Evolutionary conservation across 2,329 filamentous ascomycete genomes (phyloP).

Genomic region (Ophiostoma triangulosporum): DNA sequence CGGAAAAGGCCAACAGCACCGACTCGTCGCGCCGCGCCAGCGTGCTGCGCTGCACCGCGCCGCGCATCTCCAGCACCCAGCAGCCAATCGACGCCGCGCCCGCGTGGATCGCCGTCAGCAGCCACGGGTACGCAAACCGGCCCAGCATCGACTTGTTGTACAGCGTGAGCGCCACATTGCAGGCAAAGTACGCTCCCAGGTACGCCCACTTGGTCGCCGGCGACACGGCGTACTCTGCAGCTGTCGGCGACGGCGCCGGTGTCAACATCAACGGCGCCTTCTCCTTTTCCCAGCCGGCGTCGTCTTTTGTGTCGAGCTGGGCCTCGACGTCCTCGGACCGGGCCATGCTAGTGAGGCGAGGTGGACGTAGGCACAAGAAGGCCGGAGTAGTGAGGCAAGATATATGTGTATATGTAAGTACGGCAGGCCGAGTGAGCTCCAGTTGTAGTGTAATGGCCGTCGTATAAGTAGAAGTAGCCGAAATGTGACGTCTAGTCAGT

Average conservation of each 20-base stretch:
- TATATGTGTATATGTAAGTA: too few relatives aligned
- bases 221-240: slow-evolving; percentile 17
- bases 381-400: neutral
- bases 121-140: slow-evolving; percentile 44
- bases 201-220: slow-evolving; percentile 15
- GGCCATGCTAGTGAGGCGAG: neutral
- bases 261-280: neutral
- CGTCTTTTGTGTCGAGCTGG: slow-evolving; percentile 8
- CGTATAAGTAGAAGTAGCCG: too few relatives aligned
- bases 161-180: slow-evolving; percentile 15
- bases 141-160: slow-evolving; percentile 16
- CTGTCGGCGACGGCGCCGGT: neutral
- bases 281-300: slow-evolving; percentile 4
- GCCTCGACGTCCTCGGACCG: slow-evolving; percentile 14
- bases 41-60: slow-evolving; percentile 38
- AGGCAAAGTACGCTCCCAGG: slow-evolving; percentile 16
- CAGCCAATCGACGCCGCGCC: slow-evolving; percentile 45
- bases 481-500: too few relatives aligned
- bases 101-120: slow-evolving; percentile 45
- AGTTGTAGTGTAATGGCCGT: too few relatives aligned
- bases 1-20: slow-evolving; percentile 42
- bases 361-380: too few relatives aligned
- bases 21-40: slow-evolving; percentile 39
- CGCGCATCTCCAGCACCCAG: slow-evolving; percentile 34
- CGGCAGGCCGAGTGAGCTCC: too few relatives aligned